Percentiles rank a stretch among this genome's conserved stretches.
phyloP scores from a whole-genome alignment of 2,329 filamentous ascomycete species.

The Colletotrichum lini region DNA sequence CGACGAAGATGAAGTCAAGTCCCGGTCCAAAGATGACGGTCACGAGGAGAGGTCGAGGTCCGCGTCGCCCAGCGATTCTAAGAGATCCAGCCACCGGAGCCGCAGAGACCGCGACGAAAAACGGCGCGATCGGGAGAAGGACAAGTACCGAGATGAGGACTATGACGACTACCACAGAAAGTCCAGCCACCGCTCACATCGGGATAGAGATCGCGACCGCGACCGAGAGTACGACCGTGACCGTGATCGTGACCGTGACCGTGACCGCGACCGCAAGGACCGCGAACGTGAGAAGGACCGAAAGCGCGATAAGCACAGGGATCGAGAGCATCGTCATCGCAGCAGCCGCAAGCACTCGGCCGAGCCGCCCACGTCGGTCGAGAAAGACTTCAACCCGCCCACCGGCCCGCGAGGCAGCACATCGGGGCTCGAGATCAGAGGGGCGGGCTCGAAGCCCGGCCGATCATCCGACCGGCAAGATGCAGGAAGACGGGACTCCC shows the following conservation, averaged over 20 bases:
- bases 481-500: conserved; percentile 54
- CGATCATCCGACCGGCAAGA: conserved; percentile 45
- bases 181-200: conserved; percentile 58
- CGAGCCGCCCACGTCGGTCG: conserved; percentile 52
- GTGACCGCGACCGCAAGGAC: conserved; percentile 58
- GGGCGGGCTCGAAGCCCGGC: conserved; percentile 47
- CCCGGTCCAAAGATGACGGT: conserved; percentile 53
- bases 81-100: conserved; percentile 71
- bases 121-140: conserved; percentile 57
- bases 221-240: conserved; percentile 56
- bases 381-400: conserved; percentile 59
- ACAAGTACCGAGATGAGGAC: conserved; percentile 63
- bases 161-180: conserved; percentile 61
- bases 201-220: conserved; percentile 59
- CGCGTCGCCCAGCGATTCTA: conserved; percentile 72
- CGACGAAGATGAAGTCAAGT: conserved; percentile 62
- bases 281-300: conserved; percentile 52
- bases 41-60: conserved; percentile 74
- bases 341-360: conserved; percentile 51
- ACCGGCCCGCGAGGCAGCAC: conserved; percentile 53
- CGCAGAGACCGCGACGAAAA: conserved; percentile 69
- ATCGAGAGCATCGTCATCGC: conserved; percentile 56
- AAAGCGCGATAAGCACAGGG: conserved; percentile 57
- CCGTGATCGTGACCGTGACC: conserved; percentile 55
- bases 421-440: conserved; percentile 57